Evolutionary conservation across 805 yeast species (phyloP).

Genomic region (Candida andamanensis): DNA sequence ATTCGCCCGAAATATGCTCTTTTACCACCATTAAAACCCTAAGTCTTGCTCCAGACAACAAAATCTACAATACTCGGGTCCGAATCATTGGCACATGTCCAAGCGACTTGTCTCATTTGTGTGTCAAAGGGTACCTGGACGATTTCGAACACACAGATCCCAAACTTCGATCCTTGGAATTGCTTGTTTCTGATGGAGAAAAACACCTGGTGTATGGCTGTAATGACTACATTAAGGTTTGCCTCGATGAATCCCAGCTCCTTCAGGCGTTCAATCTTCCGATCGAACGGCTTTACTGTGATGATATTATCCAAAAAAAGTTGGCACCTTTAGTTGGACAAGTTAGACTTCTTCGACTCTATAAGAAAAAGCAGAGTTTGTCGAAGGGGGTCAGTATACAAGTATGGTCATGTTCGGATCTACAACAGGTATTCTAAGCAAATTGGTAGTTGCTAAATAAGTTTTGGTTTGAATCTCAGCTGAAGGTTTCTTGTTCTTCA

Average conservation of each 20-base stretch:
- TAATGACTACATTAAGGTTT: slow-evolving; percentile 11
- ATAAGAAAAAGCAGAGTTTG: slow-evolving; percentile 5
- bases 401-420: slow-evolving; percentile 7
- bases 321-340: neutral
- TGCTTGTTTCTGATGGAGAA: slow-evolving; percentile 17
- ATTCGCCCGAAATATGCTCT: neutral
- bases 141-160: slow-evolving; percentile 20
- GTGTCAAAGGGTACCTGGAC: slow-evolving; percentile 27
- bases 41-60: slow-evolving; percentile 6
- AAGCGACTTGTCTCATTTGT: slow-evolving; percentile 18
- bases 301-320: slow-evolving; percentile 2
- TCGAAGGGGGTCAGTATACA: slow-evolving; percentile 4
- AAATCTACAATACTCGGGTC: slow-evolving; percentile 16
- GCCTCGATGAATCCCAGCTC: slow-evolving; percentile 12
- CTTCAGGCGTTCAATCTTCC: slow-evolving; percentile 1
- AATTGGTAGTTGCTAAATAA: too few relatives aligned
- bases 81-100: slow-evolving; percentile 23
- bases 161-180: slow-evolving; percentile 17
- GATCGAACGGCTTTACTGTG: slow-evolving; percentile 7
- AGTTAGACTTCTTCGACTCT: slow-evolving; percentile 2
- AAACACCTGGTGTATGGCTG: slow-evolving; percentile 5
- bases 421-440: too few relatives aligned
- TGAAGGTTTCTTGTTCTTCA: too few relatives aligned
- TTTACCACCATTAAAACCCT: slow-evolving; percentile 1
- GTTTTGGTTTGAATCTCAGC: too few relatives aligned